These are phyloP conservation scores for Funneliformis mosseae DNA, from an alignment of 192 early-diverging fungal species.

Conservation along the genomic window DNA sequence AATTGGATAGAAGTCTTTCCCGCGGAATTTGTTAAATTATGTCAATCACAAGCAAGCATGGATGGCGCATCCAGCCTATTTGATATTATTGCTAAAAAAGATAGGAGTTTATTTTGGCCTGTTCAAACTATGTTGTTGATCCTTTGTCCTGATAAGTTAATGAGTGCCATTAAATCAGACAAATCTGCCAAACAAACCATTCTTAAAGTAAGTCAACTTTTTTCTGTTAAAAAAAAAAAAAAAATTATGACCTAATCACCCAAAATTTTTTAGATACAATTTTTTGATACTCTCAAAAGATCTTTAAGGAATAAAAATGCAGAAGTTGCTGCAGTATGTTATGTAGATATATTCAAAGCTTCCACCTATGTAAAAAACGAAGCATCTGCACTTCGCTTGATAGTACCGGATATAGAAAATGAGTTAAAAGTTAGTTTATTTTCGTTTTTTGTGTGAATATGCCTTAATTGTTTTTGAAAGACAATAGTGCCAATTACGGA, in stretches of 20 bases:
- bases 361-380: constrained; percentile 70
- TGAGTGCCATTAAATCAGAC: constrained; percentile 52
- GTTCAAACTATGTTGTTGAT: constrained; percentile 82
- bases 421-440: constrained; percentile 63
- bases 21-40: constrained; percentile 78
- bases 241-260: background rate
- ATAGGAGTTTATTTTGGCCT: constrained; percentile 82
- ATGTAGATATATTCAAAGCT: constrained; percentile 75
- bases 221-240: too few relatives aligned
- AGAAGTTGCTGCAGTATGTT: constrained; percentile 72
- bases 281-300: constrained; percentile 57
- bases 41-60: constrained; percentile 59
- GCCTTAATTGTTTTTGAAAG: background rate
- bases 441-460: background rate
- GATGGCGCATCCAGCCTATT: constrained; percentile 78
- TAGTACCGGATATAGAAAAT: constrained; percentile 73
- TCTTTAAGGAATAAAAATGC: constrained; percentile 56
- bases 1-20: constrained; percentile 90
- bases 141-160: constrained; percentile 82
- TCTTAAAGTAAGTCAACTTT: background rate
- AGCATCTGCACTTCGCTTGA: constrained; percentile 60
- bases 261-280: constrained; percentile 42
- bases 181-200: background rate
- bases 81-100: constrained; percentile 63
- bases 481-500: too few relatives aligned